Conservation (phyloP, 2,329 filamentous ascomycete genomes). For the Xylaria arbuscula region DNA sequence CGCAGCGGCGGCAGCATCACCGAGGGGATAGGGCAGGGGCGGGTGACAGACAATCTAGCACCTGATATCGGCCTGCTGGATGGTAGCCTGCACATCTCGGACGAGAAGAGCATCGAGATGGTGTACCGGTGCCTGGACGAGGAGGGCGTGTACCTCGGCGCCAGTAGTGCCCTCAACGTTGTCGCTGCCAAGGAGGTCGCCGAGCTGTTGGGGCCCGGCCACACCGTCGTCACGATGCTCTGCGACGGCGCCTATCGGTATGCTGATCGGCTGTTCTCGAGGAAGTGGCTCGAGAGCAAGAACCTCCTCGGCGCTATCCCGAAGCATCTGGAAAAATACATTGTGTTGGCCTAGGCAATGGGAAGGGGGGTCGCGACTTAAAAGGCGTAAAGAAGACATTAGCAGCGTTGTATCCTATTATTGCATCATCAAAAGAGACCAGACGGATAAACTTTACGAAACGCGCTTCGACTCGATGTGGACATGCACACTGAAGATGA, state of each 20-base stretch:
- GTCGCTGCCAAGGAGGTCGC: constrained; percentile 95
- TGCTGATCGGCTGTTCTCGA: constrained; percentile 91
- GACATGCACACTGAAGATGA: not conserved
- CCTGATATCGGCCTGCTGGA: constrained; percentile 87
- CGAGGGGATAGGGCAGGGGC: constrained; percentile 96
- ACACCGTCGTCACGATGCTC: constrained; percentile 92
- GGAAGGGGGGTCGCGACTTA: too few species aligned
- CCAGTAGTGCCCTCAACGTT: constrained; percentile 93
- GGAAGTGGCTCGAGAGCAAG: constrained; percentile 90
- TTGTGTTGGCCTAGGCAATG: constrained; percentile 77
- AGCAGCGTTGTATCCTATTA: constrained; percentile 2
- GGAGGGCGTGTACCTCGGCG: constrained; percentile 94
- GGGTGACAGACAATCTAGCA: constrained; percentile 92
- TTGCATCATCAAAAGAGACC: not conserved
- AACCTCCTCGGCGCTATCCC: constrained; percentile 84
- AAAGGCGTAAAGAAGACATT: constrained; percentile 13
- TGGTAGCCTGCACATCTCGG: constrained; percentile 83
- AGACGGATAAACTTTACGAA: not conserved
- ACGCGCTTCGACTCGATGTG: not conserved
- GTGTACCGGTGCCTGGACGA: constrained; percentile 96
- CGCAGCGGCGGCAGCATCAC: constrained; percentile 89
- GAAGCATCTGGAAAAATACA: constrained; percentile 88
- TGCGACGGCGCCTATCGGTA: constrained; percentile 98
- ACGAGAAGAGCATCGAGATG: constrained; percentile 97
- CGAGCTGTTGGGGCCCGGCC: constrained; percentile 85